These are phyloP conservation scores for Omphalotus guepiniiformis DNA, from an alignment of 768 basidiomycete species.

Conservation along the genomic window DNA sequence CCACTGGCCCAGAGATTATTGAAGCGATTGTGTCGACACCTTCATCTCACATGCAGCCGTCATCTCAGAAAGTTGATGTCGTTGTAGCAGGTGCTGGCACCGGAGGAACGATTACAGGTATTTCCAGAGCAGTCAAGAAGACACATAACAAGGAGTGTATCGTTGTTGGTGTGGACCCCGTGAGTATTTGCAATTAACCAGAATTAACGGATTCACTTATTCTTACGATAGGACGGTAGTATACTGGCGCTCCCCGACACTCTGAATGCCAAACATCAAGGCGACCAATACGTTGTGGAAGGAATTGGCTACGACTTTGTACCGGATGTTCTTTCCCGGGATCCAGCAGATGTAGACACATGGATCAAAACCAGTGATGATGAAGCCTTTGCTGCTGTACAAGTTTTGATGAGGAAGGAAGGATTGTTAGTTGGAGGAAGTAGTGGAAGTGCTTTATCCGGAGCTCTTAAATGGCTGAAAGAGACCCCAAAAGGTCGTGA, in stretches of 20 bases:
- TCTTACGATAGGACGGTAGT: constrained; percentile 67
- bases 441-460: constrained; percentile 81
- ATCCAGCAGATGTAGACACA: constrained; percentile 51
- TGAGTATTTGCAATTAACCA: constrained; percentile 35
- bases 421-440: constrained; percentile 93
- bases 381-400: constrained; percentile 73
- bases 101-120: constrained; percentile 91
- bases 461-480: constrained; percentile 73
- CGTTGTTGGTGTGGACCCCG: constrained; percentile 90
- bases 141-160: constrained; percentile 66
- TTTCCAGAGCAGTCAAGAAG: constrained; percentile 76
- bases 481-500: constrained; percentile 55
- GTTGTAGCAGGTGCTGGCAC: constrained; percentile 89
- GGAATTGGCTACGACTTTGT: constrained; percentile 98
- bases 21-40: constrained; percentile 66
- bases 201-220: constrained; percentile 7
- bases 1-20: constrained; percentile 91
- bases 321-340: constrained; percentile 79
- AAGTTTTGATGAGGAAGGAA: constrained; percentile 75
- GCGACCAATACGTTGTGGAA: constrained; percentile 71
- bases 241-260: constrained; percentile 71
- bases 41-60: constrained; percentile 51
- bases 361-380: constrained; percentile 88
- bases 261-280: constrained; percentile 53
- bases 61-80: constrained; percentile 74